Conservation (phyloP, 495 filamentous ascomycete species). For the Bathelium albidoporum region DNA sequence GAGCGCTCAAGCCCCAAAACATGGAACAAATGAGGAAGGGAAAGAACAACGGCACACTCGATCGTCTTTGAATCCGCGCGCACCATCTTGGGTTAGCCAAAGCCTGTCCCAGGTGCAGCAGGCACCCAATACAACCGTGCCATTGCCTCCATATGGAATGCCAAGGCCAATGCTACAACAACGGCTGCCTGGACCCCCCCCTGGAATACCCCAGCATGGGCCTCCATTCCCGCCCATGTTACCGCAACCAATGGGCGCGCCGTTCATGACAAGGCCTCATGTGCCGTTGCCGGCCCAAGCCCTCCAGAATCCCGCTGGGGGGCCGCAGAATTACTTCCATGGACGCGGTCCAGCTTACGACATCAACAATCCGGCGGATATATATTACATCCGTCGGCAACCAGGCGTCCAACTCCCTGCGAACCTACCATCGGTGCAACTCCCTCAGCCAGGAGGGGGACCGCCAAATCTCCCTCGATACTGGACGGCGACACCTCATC, state of each 20-base stretch:
- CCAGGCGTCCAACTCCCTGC: not conserved
- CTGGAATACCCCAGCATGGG: too few species aligned
- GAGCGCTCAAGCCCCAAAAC: not conserved
- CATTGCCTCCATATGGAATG: too few species aligned
- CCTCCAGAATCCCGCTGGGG: not conserved
- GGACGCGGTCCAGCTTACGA: not conserved
- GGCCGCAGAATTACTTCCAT: not conserved
- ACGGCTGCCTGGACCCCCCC: too few species aligned
- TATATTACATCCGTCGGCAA: not conserved
- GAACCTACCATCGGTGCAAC: not conserved
- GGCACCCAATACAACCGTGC: too few species aligned
- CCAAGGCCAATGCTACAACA: too few species aligned
- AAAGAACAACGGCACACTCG: not conserved
- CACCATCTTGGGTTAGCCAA: not conserved
- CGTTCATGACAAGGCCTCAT: not conserved
- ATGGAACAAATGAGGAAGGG: not conserved
- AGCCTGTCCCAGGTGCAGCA: not conserved
- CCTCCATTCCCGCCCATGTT: not conserved
- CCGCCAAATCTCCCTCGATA: not conserved
- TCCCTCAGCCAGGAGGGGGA: not conserved
- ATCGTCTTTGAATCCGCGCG: not conserved
- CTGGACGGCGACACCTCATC: not conserved
- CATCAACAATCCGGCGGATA: not conserved
- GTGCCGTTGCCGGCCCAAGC: too few species aligned
- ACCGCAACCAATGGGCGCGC: not conserved